A percentile compares a stretch with the other conserved stretches of the same genome.
Evolutionary conservation across 495 filamentous ascomycete genomes (phyloP).

Genomic region (Schizothecium vesticola): DNA sequence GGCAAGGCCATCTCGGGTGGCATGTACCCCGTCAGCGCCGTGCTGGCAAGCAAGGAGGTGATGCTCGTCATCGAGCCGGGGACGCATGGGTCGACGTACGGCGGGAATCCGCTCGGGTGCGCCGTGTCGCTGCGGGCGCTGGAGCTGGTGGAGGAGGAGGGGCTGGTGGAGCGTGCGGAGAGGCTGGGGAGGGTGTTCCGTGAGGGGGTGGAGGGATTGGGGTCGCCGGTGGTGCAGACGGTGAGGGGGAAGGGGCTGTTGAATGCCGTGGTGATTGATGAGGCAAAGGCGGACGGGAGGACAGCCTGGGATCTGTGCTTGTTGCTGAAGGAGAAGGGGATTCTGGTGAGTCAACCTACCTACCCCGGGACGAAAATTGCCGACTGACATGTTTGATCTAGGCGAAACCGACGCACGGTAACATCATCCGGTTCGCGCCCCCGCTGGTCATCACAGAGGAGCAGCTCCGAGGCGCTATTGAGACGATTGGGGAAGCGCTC

Average conservation of each 20-base stretch:
- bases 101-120: constrained; percentile 94
- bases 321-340: constrained; percentile 89
- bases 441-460: constrained; percentile 80
- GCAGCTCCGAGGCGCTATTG: constrained; percentile 72
- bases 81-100: constrained; percentile 95
- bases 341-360: constrained; percentile 60
- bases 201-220: constrained; percentile 60
- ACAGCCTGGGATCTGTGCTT: constrained; percentile 97
- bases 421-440: constrained; percentile 93
- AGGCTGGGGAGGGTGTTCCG: constrained; percentile 79
- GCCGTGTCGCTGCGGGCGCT: constrained; percentile 95
- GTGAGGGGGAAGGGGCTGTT: constrained; percentile 91
- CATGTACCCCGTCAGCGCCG: constrained; percentile 97
- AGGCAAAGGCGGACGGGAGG: constrained; percentile 75
- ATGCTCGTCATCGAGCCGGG: constrained; percentile 98
- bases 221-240: constrained; percentile 72
- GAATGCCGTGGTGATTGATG: constrained; percentile 96
- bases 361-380: not conserved
- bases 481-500: constrained; percentile 71
- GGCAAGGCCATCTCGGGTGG: constrained; percentile 97
- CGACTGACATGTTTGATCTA: constrained; percentile 26
- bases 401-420: constrained; percentile 98
- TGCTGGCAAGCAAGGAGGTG: constrained; percentile 81
- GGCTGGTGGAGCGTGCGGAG: constrained; percentile 77
- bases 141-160: constrained; percentile 87